Base-by-base conservation (phyloP, 2,329 filamentous ascomycete genomes). In the Colletotrichum liriopes region DNA sequence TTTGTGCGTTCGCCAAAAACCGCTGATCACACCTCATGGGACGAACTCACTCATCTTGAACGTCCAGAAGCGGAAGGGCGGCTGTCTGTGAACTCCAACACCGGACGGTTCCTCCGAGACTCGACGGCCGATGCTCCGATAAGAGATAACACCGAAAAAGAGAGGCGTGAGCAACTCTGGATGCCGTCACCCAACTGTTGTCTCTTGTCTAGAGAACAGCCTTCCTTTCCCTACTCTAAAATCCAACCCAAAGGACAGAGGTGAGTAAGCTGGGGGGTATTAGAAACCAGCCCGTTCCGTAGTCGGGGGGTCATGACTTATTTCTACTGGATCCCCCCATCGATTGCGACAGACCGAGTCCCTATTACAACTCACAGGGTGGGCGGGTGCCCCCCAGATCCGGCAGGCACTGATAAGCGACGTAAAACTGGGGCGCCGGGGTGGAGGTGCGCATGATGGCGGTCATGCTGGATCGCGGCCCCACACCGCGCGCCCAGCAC, bases 31-130 rank as follows among this genome's bases (percentile, higher is more conserved):
- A 18, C 11, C 18, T 47, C 8, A 59, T 72, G 70, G 47, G 70
- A 72, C 47, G 70, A 72, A 72, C 70, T 65, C 66, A 72, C 70
- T 72, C 70, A 72, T 72, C 32, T 70, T 29, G 60, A 32, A 29
- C 8, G 16, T 14, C 41, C 39, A 37, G 12, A 62, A n/a, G 54
- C 47, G 51, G 69, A 37, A 41, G 59, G 60, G 18, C 59, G 60
- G 39, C 29, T 49, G 65, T 60, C 45, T 63, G 43, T 26, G 51
- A 45, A 26, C 63, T 47, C 39, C 37, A 64, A 70, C 65, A 65
- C 65, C 32, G 59, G 70, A 70, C 65, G 69, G 65, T 54, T 32
- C 29, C 52, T 65, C 69, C 65, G 69, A 69, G 59, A 49, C 37
- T 20, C 54, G 43, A 69, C 70, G 58, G 69, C 65, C 58, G 29